Percentiles rank a stretch among this genome's conserved stretches.
Evolutionary conservation across 2,329 filamentous ascomycete species (phyloP).

Genomic region (Ramularia collo-cygni): DNA sequence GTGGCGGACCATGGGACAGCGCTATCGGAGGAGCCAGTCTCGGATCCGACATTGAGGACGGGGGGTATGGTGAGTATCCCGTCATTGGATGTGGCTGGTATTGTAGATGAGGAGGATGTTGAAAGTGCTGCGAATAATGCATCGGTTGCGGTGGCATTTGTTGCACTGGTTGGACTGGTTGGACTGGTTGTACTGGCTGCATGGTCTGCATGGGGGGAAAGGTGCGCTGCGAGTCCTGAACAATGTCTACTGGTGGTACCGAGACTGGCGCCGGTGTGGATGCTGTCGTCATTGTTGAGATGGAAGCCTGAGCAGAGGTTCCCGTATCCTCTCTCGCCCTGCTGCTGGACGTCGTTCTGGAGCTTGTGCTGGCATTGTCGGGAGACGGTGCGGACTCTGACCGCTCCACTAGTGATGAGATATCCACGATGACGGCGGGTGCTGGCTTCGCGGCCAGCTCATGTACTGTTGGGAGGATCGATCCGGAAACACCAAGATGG

Average conservation of each 20-base stretch:
- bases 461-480: constrained; percentile 17
- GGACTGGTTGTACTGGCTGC: no score
- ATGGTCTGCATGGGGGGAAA: constrained; percentile 26
- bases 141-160: constrained; percentile 25
- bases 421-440: constrained; percentile 77
- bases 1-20: constrained; percentile 39
- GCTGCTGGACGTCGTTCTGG: constrained; percentile 23
- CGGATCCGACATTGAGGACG: constrained; percentile 23
- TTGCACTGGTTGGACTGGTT: no score
- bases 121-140: constrained; percentile 22
- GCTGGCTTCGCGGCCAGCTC: constrained; percentile 39
- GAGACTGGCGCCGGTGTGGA: constrained; percentile 19
- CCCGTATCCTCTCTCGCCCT: constrained; percentile 19
- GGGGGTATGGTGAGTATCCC: constrained; percentile 24
- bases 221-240: constrained; percentile 13
- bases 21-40: constrained; percentile 22
- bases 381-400: constrained; percentile 63
- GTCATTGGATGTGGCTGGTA: constrained; percentile 21
- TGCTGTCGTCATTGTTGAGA: constrained; percentile 13
- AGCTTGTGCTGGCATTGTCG: constrained; percentile 39
- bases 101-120: constrained; percentile 11
- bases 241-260: constrained; percentile 13
- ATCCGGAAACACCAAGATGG: no score
- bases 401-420: constrained; percentile 78
- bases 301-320: constrained; percentile 17